Conservation (phyloP, 1,284 basidiomycete species). For the Ceratobasidium theobromae region DNA sequence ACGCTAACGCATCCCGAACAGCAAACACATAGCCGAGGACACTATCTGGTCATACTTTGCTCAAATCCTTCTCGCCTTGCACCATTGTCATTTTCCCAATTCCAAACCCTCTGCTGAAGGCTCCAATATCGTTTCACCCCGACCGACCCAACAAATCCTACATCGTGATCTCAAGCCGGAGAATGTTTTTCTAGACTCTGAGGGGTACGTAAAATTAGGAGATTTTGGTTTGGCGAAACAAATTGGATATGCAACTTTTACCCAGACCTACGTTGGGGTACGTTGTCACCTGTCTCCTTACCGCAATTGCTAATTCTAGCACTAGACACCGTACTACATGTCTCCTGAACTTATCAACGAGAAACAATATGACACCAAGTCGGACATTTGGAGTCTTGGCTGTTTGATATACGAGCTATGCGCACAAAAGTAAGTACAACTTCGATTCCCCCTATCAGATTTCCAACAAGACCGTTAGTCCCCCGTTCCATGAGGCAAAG, state of each 20-base stretch:
- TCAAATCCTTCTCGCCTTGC: conserved; percentile 87
- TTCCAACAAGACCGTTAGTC: conserved; percentile 45
- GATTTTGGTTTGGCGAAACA: conserved; percentile 97
- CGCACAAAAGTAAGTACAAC: conserved; percentile 63
- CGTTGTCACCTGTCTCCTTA: conserved; percentile 41
- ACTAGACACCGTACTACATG: conserved; percentile 97
- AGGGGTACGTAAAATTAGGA: conserved; percentile 83
- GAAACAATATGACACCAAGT: conserved; percentile 94
- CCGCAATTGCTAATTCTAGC: conserved; percentile 2
- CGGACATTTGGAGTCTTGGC: conserved; percentile 97
- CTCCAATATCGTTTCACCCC: background rate
- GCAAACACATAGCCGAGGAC: conserved; percentile 80
- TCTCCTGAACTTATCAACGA: conserved; percentile 96
- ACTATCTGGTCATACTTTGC: conserved; percentile 94
- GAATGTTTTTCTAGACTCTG: conserved; percentile 87
- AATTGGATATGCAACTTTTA: conserved; percentile 81
- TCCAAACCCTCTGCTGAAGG: conserved; percentile 17
- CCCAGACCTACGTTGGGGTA: conserved; percentile 95
- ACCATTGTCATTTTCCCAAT: conserved; percentile 75
- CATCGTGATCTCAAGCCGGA: conserved; percentile 97
- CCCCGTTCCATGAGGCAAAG: conserved; percentile 88
- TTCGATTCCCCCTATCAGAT: background rate
- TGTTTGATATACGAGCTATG: conserved; percentile 96
- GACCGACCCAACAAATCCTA: conserved; percentile 66
- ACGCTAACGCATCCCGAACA: conserved; percentile 37